These are phyloP conservation scores for Medicago ruthenica DNA, from an alignment of 306 rosid species.

Conservation along the genomic window DNA sequence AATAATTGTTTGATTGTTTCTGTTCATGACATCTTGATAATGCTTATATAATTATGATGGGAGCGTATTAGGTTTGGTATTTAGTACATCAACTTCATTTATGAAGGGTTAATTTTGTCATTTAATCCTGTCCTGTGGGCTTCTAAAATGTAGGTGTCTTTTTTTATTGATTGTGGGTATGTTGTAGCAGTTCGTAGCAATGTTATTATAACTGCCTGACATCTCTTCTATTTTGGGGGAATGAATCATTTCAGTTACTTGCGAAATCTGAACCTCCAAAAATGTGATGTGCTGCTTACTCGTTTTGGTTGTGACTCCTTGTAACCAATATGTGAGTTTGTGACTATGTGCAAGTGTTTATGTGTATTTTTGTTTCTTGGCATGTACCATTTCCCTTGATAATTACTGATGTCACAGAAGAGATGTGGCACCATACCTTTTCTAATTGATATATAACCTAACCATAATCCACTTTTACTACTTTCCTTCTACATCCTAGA, in stretches of 20 bases:
- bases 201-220: not conserved
- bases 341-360: not conserved
- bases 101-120: conserved; percentile 21
- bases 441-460: conserved; percentile 1
- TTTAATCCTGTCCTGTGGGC: not conserved
- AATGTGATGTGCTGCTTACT: conserved; percentile 18
- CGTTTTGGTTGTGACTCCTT: conserved; percentile 11
- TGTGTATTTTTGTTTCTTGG: conserved; percentile 2
- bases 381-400: conserved; percentile 7
- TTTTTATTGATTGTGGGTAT: not conserved
- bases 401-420: not conserved
- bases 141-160: not conserved
- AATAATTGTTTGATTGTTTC: not conserved
- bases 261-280: not conserved
- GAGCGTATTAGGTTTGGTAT: conserved; percentile 14
- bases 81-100: conserved; percentile 12
- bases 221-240: conserved; percentile 12
- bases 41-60: conserved; percentile 1
- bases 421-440: not conserved
- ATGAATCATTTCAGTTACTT: conserved; percentile 21
- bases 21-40: not conserved
- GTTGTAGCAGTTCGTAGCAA: conserved; percentile 4
- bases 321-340: conserved; percentile 16
- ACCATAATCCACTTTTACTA: not conserved
- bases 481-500: conserved; percentile 7